A percentile compares a stretch with the other conserved stretches of the same genome.
These are phyloP conservation scores for Populus pruinosa DNA, from an alignment of 345 rosid genomes.

Conservation along the genomic window DNA sequence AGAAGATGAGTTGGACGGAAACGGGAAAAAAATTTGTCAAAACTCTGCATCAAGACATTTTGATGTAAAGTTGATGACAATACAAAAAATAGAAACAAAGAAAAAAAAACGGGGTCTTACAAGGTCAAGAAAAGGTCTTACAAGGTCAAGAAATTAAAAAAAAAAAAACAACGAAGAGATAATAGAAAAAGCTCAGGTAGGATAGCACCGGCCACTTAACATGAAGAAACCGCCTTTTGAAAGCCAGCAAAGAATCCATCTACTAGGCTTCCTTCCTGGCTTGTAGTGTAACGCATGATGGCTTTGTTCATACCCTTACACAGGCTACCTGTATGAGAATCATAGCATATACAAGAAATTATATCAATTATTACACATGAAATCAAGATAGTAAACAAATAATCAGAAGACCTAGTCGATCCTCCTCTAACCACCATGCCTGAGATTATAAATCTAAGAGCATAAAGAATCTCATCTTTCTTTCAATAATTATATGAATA, in stretches of 20 bases:
- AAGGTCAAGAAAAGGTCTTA: conserved; percentile 99
- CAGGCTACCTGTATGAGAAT: conserved; percentile 19
- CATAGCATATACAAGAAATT: not conserved
- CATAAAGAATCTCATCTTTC: not conserved
- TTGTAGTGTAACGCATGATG: not conserved
- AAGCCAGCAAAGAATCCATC: not conserved
- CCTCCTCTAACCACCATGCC: not conserved
- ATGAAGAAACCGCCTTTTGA: conserved; percentile 14
- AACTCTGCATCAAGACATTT: conserved; percentile 19
- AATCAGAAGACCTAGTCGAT: not conserved
- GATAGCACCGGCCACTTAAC: conserved; percentile 60
- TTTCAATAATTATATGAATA: not conserved
- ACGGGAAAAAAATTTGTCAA: not conserved
- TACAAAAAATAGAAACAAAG: not conserved
- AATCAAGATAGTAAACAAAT: not conserved
- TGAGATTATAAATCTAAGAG: not conserved
- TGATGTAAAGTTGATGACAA: conserved; percentile 1
- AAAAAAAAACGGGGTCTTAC: conserved; percentile 55
- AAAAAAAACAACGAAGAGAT: not conserved
- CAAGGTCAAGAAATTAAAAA: conserved; percentile 86
- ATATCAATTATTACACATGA: not conserved
- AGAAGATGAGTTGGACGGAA: conserved; percentile 57
- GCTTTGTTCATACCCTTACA: conserved; percentile 10
- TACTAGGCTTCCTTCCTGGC: not conserved
- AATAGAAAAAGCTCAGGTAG: conserved; percentile 67